Evolutionary conservation across 352 stramenopile genomes (phyloP).

Genomic region (Phytophthora pini): DNA sequence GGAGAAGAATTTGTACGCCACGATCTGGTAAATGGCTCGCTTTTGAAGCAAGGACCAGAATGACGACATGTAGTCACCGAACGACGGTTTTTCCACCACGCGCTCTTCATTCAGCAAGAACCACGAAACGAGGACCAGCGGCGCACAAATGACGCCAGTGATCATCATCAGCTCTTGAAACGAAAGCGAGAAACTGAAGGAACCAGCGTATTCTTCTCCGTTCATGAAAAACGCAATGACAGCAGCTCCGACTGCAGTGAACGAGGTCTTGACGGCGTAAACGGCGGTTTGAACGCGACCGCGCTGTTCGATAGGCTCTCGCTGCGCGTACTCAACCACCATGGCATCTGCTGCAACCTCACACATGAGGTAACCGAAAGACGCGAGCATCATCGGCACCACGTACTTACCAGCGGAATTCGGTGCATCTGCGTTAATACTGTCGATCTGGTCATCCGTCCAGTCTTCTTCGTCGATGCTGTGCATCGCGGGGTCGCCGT

Average conservation of each 20-base stretch:
- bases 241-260: constrained; percentile 44
- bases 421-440: constrained; percentile 37
- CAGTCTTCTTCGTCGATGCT: constrained; percentile 37
- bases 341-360: constrained; percentile 66
- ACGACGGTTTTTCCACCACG: constrained; percentile 4
- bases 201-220: constrained; percentile 45
- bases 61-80: constrained; percentile 38
- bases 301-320: constrained; percentile 49
- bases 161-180: constrained; percentile 51
- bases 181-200: constrained; percentile 47
- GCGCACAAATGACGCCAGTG: constrained; percentile 34
- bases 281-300: constrained; percentile 52
- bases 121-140: constrained; percentile 39
- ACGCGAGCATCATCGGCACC: constrained; percentile 60
- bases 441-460: constrained; percentile 37
- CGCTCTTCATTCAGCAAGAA: constrained; percentile 44
- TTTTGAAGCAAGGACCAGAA: constrained; percentile 61
- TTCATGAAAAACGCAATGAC: constrained; percentile 53
- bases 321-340: constrained; percentile 60
- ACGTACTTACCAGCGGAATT: constrained; percentile 48
- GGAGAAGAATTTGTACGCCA: constrained; percentile 70
- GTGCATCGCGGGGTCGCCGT: constrained; percentile 44
- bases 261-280: constrained; percentile 47
- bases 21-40: constrained; percentile 60
- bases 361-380: constrained; percentile 54